Percentiles rank a stretch among this genome's conserved stretches.
Conservation (phyloP, 108 stramenopile genomes). For the Thalassiosira profunda region DNA sequence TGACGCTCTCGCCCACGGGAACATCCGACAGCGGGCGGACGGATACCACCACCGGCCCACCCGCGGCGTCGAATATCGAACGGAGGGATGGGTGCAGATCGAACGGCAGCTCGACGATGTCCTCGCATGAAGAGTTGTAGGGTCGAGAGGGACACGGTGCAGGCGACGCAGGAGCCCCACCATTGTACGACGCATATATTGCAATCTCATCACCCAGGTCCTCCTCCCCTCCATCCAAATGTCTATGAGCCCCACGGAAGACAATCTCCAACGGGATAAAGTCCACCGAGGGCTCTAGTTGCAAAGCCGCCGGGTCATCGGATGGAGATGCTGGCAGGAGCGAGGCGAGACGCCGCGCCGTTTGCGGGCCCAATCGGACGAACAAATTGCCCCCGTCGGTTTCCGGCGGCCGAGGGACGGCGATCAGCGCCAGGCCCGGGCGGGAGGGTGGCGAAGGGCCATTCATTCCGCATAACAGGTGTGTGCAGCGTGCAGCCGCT, state of each 20-base stretch:
- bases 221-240: not conserved
- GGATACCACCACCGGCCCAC: conserved; percentile 20
- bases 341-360: conserved; percentile 22
- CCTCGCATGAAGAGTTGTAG: too few relatives aligned
- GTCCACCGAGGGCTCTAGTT: conserved; percentile 14
- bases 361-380: conserved; percentile 18
- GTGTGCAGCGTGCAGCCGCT: too few relatives aligned
- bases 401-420: conserved; percentile 31
- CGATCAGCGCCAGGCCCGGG: conserved; percentile 6
- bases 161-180: conserved; percentile 47
- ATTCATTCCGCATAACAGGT: too few relatives aligned
- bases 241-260: not conserved
- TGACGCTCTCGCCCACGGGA: conserved; percentile 40
- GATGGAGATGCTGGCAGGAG: not conserved
- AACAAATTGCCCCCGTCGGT: conserved; percentile 32
- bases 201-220: conserved; percentile 8
- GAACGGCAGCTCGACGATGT: conserved; percentile 38
- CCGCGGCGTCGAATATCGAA: conserved; percentile 22
- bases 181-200: conserved; percentile 74
- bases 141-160: too few relatives aligned
- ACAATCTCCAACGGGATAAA: conserved; percentile 47
- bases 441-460: not conserved
- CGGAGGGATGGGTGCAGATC: conserved; percentile 46
- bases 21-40: conserved; percentile 55
- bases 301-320: not conserved